Base-by-base conservation (phyloP, 2,329 filamentous ascomycete genomes). In the Stagonosporopsis rhizophila region DNA sequence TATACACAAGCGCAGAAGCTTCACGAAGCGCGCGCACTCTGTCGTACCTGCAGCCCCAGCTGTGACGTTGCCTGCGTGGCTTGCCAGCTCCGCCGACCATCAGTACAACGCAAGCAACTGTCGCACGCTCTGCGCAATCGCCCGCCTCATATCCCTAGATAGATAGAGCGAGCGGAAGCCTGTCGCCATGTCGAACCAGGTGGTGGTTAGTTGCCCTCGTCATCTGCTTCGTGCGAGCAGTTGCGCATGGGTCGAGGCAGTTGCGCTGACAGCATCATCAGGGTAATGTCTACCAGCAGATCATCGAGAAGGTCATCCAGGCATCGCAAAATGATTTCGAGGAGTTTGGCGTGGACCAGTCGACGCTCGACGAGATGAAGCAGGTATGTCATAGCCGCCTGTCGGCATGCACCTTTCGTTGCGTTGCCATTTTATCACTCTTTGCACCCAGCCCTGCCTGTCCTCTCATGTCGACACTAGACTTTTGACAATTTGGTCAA, bases 261-360 rank as follows among this genome's bases (percentile, higher is more conserved):
- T 45, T 53, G 52, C 61, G 69, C 74, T 75, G 60, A 75, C 70
- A 61, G 66, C 67, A 56, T 68, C 62, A 38, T 17, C 45, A 75
- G 81, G 95, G 95, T 71, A 80, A 81, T 65, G 89, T 98, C 72
- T 99, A 97, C 78, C 83, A 88, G 77, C 91, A 95, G 80, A 92
- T 99, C 75, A 91, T 98, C 78, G 89, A 94, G 68, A 89, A 90
- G 69, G 80, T 82, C 58, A 75, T 81, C 57, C 65, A 70, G 45
- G 73, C 75, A 66, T 97, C 94, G 72, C 86, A 91, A 72, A 90
- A 94, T 72, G 95, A 98, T 79, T 98, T 99, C 75, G 95, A 99
- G 77, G 95, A 99, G 80, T 92, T 89, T 68, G 95, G 95, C 69
- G 89, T 98, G 64, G 92, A 96, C 69, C 89, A 94, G 76, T 82